These are phyloP conservation scores for Avena eriantha DNA, from an alignment of 176 grass and related monocot genomes.

Conservation along the genomic window DNA sequence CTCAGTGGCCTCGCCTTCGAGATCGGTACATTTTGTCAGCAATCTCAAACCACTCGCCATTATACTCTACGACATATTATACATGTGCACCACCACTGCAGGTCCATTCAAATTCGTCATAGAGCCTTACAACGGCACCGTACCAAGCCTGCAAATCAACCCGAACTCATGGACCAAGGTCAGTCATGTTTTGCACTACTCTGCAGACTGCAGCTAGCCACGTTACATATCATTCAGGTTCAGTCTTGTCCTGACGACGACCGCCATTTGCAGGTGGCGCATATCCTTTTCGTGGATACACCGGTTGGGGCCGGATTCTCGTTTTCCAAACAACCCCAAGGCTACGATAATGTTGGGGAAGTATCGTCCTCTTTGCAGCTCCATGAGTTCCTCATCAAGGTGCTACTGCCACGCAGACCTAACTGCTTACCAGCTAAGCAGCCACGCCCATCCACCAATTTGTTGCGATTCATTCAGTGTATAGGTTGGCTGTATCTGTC, in stretches of 20 bases:
- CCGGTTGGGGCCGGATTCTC: conserved; percentile 67
- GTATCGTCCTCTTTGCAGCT: conserved; percentile 35
- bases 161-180: too few species aligned
- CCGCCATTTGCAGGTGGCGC: conserved; percentile 44
- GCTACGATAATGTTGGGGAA: conserved; percentile 62
- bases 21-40: conserved; percentile 45
- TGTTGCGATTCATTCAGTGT: background rate
- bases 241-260: background rate
- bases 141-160: too few species aligned
- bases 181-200: too few species aligned
- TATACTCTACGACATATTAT: too few species aligned
- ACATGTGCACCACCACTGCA: too few species aligned
- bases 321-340: conserved; percentile 49
- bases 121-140: too few species aligned
- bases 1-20: conserved; percentile 58
- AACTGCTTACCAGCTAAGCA: too few species aligned
- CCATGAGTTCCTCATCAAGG: conserved; percentile 57
- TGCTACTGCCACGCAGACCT: background rate
- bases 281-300: conserved; percentile 68
- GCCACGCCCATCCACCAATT: background rate
- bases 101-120: too few species aligned
- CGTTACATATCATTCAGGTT: background rate
- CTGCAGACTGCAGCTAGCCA: too few species aligned
- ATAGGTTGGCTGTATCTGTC: background rate
- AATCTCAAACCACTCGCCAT: background rate